Evolutionary conservation across 176 grass and related monocot species (phyloP), one percentile per base, ranked within the genome.

Genomic region (Lolium rigidum): DNA sequence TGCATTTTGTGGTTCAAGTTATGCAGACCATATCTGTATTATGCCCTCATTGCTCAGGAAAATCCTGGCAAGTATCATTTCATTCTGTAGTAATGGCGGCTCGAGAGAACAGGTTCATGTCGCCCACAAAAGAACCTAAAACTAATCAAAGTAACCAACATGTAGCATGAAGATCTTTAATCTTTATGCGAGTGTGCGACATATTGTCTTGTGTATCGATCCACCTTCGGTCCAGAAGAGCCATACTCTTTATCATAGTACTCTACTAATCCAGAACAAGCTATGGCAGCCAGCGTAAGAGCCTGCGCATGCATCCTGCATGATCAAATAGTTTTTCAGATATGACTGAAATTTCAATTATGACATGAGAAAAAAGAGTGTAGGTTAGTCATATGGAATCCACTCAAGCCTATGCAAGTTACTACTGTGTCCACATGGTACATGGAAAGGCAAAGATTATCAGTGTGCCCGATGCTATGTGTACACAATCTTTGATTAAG

Each of bases 251-350:
- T 80, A 15, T 98, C 97, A 37, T 94, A 98, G 84, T 96, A 94
- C 80, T 98, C 97, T 9, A 98, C 97, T 5, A 94, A 76, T 58
- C 86, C 97, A 86, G 92, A 95, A 82, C 92, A 90, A 82, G 89
- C 80, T 41, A 98, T 73, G 39, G 94, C 97, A 80, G 90, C 97
- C 13, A 98, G 7, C 12, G 97, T 95, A 70, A 98, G 70, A 80
- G 92, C 97, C 79, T 98, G 97, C 0, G 97, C 92, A 39, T 98
- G 97, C 82, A 98, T 89, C 88, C 97, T 98, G 92, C 75, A 98
- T 66, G 10, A 24, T 72, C 15, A 83, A 67, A 86, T 49, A 66
- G 15, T 80, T n/a, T 16, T 75, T 67, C 3, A 81, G 25, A 79
- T 80, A 79, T 35, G 68, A 77, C 15, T 28, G 75, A 41, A 74